phyloP scores from a whole-genome alignment of 2,329 filamentous ascomycete species.

The Colletotrichum horii region DNA sequence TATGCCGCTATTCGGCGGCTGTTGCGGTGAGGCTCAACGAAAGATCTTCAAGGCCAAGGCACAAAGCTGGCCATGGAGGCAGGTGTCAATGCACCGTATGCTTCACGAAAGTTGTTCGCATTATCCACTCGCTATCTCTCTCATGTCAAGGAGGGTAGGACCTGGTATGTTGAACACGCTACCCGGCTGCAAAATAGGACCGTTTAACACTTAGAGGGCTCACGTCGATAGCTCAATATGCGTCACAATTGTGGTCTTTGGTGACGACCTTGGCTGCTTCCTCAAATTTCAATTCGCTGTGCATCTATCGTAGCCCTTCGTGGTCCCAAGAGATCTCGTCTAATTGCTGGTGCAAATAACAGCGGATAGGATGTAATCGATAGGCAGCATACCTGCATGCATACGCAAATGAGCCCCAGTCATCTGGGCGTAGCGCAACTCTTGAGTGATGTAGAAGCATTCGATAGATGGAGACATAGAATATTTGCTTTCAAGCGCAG shows the following conservation, averaged over 20 bases:
- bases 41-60: too few species aligned
- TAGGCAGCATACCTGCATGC: too few species aligned
- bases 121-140: too few species aligned
- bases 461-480: not conserved
- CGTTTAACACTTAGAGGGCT: slow-evolving; percentile 30
- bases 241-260: slow-evolving; percentile 37
- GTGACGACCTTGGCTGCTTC: slow-evolving; percentile 35
- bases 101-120: too few species aligned
- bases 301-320: slow-evolving; percentile 27
- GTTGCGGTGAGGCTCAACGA: too few species aligned
- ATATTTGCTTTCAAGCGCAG: not conserved
- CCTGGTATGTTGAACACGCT: slow-evolving; percentile 28
- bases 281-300: slow-evolving; percentile 26
- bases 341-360: slow-evolving; percentile 23
- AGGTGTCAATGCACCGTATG: too few species aligned
- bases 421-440: not conserved
- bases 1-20: too few species aligned
- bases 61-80: too few species aligned
- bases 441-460: not conserved
- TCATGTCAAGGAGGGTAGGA: slow-evolving; percentile 21
- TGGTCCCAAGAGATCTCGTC: slow-evolving; percentile 25
- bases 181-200: slow-evolving; percentile 35
- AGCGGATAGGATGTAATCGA: slow-evolving; percentile 2
- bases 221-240: slow-evolving; percentile 32
- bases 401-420: too few species aligned